A percentile compares a stretch with the other conserved stretches of the same genome.
phyloP scores from a whole-genome alignment of 805 yeast species.

The Kluyveromyces siamensis region DNA sequence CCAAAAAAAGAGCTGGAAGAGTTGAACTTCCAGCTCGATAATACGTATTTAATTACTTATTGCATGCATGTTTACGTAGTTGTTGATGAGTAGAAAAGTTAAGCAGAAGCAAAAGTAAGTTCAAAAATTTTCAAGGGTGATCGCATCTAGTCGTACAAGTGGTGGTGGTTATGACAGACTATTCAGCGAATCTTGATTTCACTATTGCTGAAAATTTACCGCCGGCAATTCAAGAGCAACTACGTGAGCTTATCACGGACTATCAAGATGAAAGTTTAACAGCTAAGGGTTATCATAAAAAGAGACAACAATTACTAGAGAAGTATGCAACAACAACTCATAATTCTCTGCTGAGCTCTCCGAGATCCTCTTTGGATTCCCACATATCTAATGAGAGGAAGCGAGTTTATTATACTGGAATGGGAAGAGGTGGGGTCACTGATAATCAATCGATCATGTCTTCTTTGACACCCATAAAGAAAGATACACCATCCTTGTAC shows the following conservation, averaged over 20 bases:
- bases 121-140: not conserved
- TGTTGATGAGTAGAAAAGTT: not conserved
- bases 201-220: constrained; percentile 39
- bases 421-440: not conserved
- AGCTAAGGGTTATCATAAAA: constrained; percentile 60
- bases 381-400: not conserved
- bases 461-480: not conserved
- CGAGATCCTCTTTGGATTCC: constrained; percentile 1
- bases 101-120: not conserved
- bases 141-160: not conserved
- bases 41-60: not conserved
- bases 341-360: not conserved
- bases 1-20: not conserved
- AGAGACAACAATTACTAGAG: constrained; percentile 30
- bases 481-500: constrained; percentile 11
- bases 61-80: not conserved
- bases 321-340: constrained; percentile 7
- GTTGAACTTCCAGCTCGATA: not conserved
- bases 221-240: constrained; percentile 27
- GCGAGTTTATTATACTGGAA: constrained; percentile 13
- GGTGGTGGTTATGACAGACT: not conserved
- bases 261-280: constrained; percentile 64
- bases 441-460: constrained; percentile 4
- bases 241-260: constrained; percentile 39
- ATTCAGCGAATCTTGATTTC: constrained; percentile 31